A percentile compares a stretch with the other conserved stretches of the same genome.
Evolutionary conservation across 306 rosid genomes (phyloP).

Genomic region (Pterocarpus santalinus): DNA sequence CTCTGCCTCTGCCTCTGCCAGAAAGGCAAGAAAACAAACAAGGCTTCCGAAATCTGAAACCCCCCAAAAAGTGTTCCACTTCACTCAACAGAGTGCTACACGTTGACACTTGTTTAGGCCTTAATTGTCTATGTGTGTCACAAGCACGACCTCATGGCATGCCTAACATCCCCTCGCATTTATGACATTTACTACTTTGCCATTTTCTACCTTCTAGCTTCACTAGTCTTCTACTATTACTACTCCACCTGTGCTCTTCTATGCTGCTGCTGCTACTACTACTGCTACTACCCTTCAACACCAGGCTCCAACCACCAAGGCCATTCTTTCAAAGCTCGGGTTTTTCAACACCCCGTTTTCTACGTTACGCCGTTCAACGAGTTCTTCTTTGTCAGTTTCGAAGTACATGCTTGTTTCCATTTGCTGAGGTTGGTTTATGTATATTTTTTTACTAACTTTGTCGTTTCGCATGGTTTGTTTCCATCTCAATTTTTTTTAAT

Average conservation of each 20-base stretch:
- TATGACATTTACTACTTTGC: conserved; percentile 65
- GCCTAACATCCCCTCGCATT: conserved; percentile 54
- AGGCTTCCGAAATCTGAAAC: conserved; percentile 45
- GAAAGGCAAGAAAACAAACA: conserved; percentile 47
- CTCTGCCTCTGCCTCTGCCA: conserved; percentile 14
- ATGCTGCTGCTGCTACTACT: not conserved
- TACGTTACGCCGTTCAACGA: conserved; percentile 49
- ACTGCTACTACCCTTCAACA: not conserved
- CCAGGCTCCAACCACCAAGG: conserved; percentile 52
- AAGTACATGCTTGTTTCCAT: conserved; percentile 38
- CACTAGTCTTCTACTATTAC: not conserved
- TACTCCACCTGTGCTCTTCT: not conserved
- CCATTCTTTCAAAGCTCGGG: conserved; percentile 51
- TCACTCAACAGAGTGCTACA: conserved; percentile 43
- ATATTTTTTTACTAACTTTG: conserved; percentile 47
- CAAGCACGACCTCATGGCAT: conserved; percentile 45
- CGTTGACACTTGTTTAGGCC: conserved; percentile 52
- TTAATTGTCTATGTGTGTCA: conserved; percentile 30
- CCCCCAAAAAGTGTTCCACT: not conserved
- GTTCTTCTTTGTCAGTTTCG: conserved; percentile 49
- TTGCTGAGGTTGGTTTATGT: conserved; percentile 43
- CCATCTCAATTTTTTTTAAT: not conserved
- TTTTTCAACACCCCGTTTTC: conserved; percentile 57
- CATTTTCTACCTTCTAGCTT: conserved; percentile 36
- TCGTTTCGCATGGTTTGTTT: conserved; percentile 56